phyloP scores from a whole-genome alignment of 1,284 basidiomycete genomes.

The Volvariella surrecta region DNA sequence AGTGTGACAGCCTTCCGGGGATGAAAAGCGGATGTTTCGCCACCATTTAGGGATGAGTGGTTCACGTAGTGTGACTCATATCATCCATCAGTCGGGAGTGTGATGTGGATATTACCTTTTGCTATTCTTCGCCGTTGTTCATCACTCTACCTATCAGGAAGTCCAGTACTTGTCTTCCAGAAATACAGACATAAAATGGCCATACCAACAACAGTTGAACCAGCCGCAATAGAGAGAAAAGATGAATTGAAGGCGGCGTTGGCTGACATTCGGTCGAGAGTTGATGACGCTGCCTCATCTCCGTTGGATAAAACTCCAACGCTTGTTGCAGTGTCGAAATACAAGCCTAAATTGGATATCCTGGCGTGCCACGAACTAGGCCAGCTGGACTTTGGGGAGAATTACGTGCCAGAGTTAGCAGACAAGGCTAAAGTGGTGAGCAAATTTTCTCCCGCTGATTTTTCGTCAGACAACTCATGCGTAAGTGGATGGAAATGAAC shows the following conservation, averaged over 20 bases:
- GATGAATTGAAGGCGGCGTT: slow-evolving; percentile 46
- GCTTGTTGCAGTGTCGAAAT: slow-evolving; percentile 91
- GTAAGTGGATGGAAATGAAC: not conserved
- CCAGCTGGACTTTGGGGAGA: slow-evolving; percentile 93
- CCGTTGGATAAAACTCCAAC: slow-evolving; percentile 13
- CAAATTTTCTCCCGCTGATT: slow-evolving; percentile 1
- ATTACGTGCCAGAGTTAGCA: slow-evolving; percentile 94
- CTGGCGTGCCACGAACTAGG: slow-evolving; percentile 73
- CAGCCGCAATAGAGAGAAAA: slow-evolving; percentile 15
- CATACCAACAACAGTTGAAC: too few relatives aligned
- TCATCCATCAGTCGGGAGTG: too few relatives aligned
- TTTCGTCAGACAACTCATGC: not conserved
- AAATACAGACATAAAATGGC: too few relatives aligned
- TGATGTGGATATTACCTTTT: too few relatives aligned
- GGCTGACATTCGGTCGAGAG: slow-evolving; percentile 37
- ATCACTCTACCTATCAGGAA: too few relatives aligned
- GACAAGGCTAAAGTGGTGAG: slow-evolving; percentile 77
- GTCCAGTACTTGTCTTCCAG: too few relatives aligned
- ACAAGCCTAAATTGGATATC: slow-evolving; percentile 87
- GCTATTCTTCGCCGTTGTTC: too few relatives aligned
- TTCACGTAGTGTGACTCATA: too few relatives aligned
- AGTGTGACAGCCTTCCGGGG: too few relatives aligned
- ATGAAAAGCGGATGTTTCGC: too few relatives aligned
- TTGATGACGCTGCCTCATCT: slow-evolving; percentile 28
- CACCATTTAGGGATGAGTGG: too few relatives aligned